Evolutionary conservation across 495 filamentous ascomycete genomes (phyloP), one percentile per base, ranked within the genome.

Genomic region (Neohortaea acidophila): DNA sequence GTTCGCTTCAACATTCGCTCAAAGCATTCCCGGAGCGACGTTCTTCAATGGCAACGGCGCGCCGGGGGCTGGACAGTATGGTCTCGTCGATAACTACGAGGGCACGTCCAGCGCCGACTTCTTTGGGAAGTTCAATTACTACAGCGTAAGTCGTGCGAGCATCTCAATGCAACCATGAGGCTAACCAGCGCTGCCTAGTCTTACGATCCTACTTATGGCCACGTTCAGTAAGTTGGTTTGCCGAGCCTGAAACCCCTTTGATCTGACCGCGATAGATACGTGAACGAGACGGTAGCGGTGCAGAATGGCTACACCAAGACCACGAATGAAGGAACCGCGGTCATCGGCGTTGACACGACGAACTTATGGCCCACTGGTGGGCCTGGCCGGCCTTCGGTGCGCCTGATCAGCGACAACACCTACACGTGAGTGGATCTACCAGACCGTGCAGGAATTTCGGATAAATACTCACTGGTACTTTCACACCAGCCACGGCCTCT

Each of bases 71-170:
- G 49, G 27, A 12, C 33, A 24, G n/a, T 53, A 53, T 28, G 13
- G 34, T 15, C 24, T 53, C 13, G 42, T 47, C 11, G 51, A 53
- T 30, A 36, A 38, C 33, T 53, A 53, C 29, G 37, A 39, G 10
- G 27, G 32, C 15, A 8, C 47, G 1, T 11, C 21, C 8, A n/a
- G n/a, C n/a, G n/a, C n/a, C n/a, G 35, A 24, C 29, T 59, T 59
- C 39, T 52, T 59, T 29, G 29, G 46, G 38, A 54, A 54, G 12
- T 59, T 56, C 38, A 50, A 49, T 21, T 59, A 52, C 46, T 54
- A 51, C 42, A 52, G 41, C 31, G 52, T 45, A 19, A 22, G 49
- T 32, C 6, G 27, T n/a, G n/a, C n/a, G n/a, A n/a, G n/a, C n/a
- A n/a, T n/a, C n/a, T n/a, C n/a, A n/a, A n/a, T n/a, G n/a, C n/a